Conservation (phyloP, 805 yeast species). For the Maudiozyma serrabonitensis region DNA sequence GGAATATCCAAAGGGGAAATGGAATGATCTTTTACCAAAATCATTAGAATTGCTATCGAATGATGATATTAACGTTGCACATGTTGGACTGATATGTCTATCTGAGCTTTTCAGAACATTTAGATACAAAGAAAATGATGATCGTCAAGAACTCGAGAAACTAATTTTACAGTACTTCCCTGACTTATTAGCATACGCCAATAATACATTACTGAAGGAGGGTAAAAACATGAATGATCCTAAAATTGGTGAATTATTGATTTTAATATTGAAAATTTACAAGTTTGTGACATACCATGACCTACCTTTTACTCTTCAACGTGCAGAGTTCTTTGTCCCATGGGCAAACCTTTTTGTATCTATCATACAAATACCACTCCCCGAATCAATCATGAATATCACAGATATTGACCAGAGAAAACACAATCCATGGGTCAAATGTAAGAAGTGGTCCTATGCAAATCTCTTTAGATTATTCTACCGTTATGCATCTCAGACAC, state of each 20-base stretch:
- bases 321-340: slow-evolving; percentile 38
- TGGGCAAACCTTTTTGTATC: slow-evolving; percentile 77
- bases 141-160: slow-evolving; percentile 43
- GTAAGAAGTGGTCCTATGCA: slow-evolving; percentile 83
- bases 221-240: slow-evolving; percentile 25
- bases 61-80: slow-evolving; percentile 35
- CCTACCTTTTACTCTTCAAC: slow-evolving; percentile 57
- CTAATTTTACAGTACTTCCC: slow-evolving; percentile 55
- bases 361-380: slow-evolving; percentile 48
- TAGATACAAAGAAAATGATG: slow-evolving; percentile 58
- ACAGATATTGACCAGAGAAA: slow-evolving; percentile 43
- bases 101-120: slow-evolving; percentile 60
- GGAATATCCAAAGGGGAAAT: slow-evolving; percentile 39
- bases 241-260: slow-evolving; percentile 62
- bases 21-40: slow-evolving; percentile 45
- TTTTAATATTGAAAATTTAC: slow-evolving; percentile 62
- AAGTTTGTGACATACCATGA: slow-evolving; percentile 69
- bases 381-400: slow-evolving; percentile 29
- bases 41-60: slow-evolving; percentile 38
- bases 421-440: slow-evolving; percentile 58
- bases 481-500: slow-evolving; percentile 51
- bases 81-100: slow-evolving; percentile 63
- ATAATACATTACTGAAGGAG: slow-evolving; percentile 36
- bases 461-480: slow-evolving; percentile 62
- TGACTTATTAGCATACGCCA: slow-evolving; percentile 54